phyloP scores from a whole-genome alignment of 2,329 filamentous ascomycete genomes.

The Erysiphe pulchra region DNA sequence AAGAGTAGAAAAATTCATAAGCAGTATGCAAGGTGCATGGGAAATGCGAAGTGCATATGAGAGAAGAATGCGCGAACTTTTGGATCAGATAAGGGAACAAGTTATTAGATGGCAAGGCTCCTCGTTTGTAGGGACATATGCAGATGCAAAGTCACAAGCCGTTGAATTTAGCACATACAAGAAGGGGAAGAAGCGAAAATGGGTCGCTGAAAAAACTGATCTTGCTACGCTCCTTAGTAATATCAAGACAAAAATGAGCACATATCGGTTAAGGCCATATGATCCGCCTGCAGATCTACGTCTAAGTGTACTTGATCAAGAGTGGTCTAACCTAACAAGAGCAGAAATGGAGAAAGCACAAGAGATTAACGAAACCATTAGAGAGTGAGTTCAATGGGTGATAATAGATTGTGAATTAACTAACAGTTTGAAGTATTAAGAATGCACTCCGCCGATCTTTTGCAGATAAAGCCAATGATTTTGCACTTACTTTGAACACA shows the following conservation, averaged over 20 bases:
- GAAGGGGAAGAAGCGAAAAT: slow-evolving; percentile 66
- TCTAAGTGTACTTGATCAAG: slow-evolving; percentile 54
- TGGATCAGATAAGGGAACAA: slow-evolving; percentile 50
- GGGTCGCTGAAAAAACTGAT: slow-evolving; percentile 96
- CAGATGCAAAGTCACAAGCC: slow-evolving; percentile 72
- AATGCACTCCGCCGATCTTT: slow-evolving; percentile 80
- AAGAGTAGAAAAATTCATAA: slow-evolving; percentile 92
- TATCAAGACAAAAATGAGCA: slow-evolving; percentile 95
- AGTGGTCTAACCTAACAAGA: slow-evolving; percentile 58
- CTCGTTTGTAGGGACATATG: slow-evolving; percentile 73
- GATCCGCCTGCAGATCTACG: slow-evolving; percentile 67
- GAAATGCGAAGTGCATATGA: slow-evolving; percentile 98
- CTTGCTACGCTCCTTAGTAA: slow-evolving; percentile 80
- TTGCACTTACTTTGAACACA: slow-evolving; percentile 82
- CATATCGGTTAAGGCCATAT: slow-evolving; percentile 75
- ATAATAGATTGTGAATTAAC: slow-evolving; percentile 4
- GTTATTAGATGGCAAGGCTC: slow-evolving; percentile 52
- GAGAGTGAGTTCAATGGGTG: slow-evolving; percentile 35
- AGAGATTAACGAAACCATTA: slow-evolving; percentile 90
- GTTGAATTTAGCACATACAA: slow-evolving; percentile 72
- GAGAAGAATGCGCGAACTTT: slow-evolving; percentile 60
- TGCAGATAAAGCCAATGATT: slow-evolving; percentile 95
- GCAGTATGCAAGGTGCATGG: slow-evolving; percentile 97
- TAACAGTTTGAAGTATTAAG: slow-evolving; percentile 44
- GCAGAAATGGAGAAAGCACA: slow-evolving; percentile 75